Conservation (phyloP, 1,284 basidiomycete genomes). For the Cerrena zonata region DNA sequence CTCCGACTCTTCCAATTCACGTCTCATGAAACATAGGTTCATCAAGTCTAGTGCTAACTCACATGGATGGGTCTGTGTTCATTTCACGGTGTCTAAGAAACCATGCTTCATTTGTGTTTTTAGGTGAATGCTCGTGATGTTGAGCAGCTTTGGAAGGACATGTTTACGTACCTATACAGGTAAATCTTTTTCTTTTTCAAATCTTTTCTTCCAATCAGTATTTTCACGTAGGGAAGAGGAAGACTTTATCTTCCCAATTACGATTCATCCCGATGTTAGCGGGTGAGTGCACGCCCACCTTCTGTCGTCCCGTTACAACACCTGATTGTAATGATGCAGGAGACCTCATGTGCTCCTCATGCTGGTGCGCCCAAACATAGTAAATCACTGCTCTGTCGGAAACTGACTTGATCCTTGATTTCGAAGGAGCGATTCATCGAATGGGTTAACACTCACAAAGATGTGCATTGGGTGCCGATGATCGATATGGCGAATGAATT, state of each 20-base stretch:
- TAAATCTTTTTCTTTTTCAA: no score
- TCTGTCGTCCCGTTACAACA: neutral
- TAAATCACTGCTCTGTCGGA: neutral
- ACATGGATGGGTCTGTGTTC: conserved; percentile 52
- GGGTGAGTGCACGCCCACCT: conserved; percentile 36
- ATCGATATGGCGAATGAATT: conserved; percentile 59
- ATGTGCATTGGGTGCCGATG: conserved; percentile 72
- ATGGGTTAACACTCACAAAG: conserved; percentile 70
- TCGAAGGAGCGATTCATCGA: conserved; percentile 68
- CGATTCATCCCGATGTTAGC: conserved; percentile 76
- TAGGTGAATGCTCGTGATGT: conserved; percentile 66
- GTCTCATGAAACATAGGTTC: conserved; percentile 36
- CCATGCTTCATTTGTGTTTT: neutral
- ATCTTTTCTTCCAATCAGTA: no score
- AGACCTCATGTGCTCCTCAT: conserved; percentile 63
- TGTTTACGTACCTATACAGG: conserved; percentile 65
- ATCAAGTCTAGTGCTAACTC: conserved; percentile 62
- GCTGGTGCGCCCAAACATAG: conserved; percentile 43
- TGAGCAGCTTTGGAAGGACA: conserved; percentile 74
- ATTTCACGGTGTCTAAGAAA: neutral
- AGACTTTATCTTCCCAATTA: conserved; percentile 71
- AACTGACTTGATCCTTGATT: neutral
- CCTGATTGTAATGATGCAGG: conserved; percentile 16
- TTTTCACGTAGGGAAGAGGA: conserved; percentile 60
- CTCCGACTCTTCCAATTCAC: no score